Conservation (phyloP, 495 filamentous ascomycete genomes). For the Penicillium paradoxum region DNA sequence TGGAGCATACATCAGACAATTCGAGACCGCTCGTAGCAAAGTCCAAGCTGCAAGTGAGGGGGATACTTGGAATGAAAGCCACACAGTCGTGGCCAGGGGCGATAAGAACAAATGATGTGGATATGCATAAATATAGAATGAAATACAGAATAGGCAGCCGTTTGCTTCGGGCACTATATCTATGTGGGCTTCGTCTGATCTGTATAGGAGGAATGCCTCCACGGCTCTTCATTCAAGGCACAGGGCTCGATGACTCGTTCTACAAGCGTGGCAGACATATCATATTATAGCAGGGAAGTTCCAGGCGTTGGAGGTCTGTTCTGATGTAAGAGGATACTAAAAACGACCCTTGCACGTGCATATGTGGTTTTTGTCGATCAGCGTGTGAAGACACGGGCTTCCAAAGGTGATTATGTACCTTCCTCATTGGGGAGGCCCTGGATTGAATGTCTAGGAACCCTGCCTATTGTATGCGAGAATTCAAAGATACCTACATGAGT, state of each 20-base stretch:
- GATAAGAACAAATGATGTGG: background rate
- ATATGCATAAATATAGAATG: background rate
- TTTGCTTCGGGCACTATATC: too few species aligned
- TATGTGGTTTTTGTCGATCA: background rate
- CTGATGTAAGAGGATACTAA: background rate
- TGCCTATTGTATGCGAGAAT: too few species aligned
- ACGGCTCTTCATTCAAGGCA: constrained; percentile 9
- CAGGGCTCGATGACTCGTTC: constrained; percentile 10
- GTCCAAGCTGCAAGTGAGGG: background rate
- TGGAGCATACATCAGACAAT: background rate
- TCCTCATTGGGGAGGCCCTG: too few species aligned
- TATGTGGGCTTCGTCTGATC: too few species aligned
- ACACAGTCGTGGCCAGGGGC: background rate
- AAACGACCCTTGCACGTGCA: background rate
- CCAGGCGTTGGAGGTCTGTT: constrained; percentile 20
- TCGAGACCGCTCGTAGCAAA: background rate
- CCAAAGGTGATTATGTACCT: too few species aligned
- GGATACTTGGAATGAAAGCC: background rate
- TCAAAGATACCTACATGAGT: too few species aligned
- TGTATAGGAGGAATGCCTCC: background rate
- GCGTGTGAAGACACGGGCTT: background rate
- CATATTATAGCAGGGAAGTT: constrained; percentile 31
- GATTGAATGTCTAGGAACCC: too few species aligned
- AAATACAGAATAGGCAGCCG: too few species aligned
- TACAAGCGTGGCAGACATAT: constrained; percentile 19